Evolutionary conservation across 495 filamentous ascomycete genomes (phyloP), one percentile per base, ranked within the genome.

Genomic region (Hyaloscypha finlandica): DNA sequence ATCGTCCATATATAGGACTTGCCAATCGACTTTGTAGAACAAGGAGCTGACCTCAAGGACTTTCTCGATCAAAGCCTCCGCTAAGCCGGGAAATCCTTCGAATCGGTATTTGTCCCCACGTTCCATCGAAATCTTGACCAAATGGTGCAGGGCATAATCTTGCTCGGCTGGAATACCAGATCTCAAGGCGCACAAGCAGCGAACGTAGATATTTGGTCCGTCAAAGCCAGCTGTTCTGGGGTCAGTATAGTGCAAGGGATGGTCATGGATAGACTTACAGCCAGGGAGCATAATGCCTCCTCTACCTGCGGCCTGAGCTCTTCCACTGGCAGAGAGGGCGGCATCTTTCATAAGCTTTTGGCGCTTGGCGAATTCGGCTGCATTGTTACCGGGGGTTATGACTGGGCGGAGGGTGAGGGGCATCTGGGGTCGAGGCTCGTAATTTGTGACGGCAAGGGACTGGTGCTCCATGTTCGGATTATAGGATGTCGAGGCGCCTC

Each of bases 101-200:
- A 97, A 97, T 68, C 91, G 90, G 77, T 96, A 97, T 73, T 97
- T 97, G 74, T 98, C 96, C 33, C 94, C 94, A 35, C 92, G 85
- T 75, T 97, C 94, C 64, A 91, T 93, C 0, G 94, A 97, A 20
- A 97, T 97, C 75, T 97, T 95, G 65, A 98, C 94, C 14, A 99
- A 80, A 74, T 97, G 94, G 65, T 93, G 92, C 20, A 98, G 78
- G 0, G 92, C 93, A 75, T 93, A 98, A 31, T 92, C 88, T 67
- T 97, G 89, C 73, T 99, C 95, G 29, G 87, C 86, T 16, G 85
- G 82, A 31, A 96, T 87, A 0, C 88, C 87, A 32, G 92, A 96
- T 61, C 90, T 91, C 54, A 99, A 82, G 0, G 93, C 88, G 52
- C 83, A 83, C 55, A 94, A 86, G 60, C 91, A 93, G 11, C 93